Base-by-base conservation (phyloP, 2,329 filamentous ascomycete species). In the Aspergillus intermedius region DNA sequence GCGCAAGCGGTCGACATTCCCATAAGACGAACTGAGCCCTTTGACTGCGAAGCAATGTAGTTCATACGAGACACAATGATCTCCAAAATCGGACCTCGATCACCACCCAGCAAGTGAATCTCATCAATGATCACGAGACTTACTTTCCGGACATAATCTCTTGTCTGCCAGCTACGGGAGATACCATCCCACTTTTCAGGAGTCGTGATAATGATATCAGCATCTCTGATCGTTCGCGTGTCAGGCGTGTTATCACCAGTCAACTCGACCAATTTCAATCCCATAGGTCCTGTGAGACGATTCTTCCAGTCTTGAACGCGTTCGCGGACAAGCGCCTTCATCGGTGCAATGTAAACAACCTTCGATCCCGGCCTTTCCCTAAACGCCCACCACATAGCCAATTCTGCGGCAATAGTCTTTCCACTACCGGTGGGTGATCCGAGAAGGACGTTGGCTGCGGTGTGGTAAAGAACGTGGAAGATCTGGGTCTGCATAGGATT, bases 121-220 rank as follows among this genome's bases (percentile, higher is more conserved):
- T 98, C 93, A 62, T 98, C 93, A 57, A 98, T 98, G 53, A 98
- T 96, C 46, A 98, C 93, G 13, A 98, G 75, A 52, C 90, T 91
- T 51, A 98, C 93, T 69, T 96, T 86, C 46, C 90, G 83, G 37
- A 98, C 93, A 58, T 98, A 98, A 52, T 88, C 87, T 81, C 93
- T 86, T 4, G 91, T 97, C 68, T 97, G 91, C 93, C 94, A 98
- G 63, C 88, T 95, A 80, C 93, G 87, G 60, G 89, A 95, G 58
- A 98, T 97, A 80, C 94, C 94, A 65, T 98, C 94, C 93, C 93
- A 98, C 67, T 98, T 98, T 72, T 98, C 93, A n/a, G 93, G 94
- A 0, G 94, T 98, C 0, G 93, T 98, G 60, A 98, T 90, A 60
- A 98, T 98, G 53, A 98, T 89, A 65, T 98, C 93, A 3, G 93